Conservation (phyloP, 2,329 filamentous ascomycete genomes). For the Hymenoscyphus fructigenus region DNA sequence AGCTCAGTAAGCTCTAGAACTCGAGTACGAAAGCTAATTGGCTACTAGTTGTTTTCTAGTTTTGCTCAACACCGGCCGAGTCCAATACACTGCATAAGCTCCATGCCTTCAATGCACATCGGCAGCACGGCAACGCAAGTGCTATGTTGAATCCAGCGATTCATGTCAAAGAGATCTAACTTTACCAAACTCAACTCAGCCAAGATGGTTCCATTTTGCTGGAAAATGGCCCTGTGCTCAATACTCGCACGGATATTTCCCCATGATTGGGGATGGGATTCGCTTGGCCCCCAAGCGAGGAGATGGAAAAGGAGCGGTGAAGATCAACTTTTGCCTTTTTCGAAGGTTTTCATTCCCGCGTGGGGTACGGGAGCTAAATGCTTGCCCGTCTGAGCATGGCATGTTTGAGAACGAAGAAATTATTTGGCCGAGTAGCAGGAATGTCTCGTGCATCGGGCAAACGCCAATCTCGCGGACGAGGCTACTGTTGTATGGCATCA, state of each 20-base stretch:
- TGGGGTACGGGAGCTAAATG: conserved; percentile 3
- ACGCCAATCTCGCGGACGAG: background rate
- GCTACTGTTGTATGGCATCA: background rate
- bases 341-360: background rate
- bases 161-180: conserved; percentile 2
- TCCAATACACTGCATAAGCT: background rate
- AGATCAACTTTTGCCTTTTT: conserved; percentile 3
- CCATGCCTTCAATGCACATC: background rate
- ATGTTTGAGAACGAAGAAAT: background rate
- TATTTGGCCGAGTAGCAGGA: background rate
- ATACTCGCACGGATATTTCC: conserved; percentile 2
- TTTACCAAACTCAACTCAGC: background rate
- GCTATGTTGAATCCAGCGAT: conserved; percentile 4
- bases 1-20: background rate
- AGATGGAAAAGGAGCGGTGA: conserved; percentile 2
- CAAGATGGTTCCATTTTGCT: background rate
- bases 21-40: background rate
- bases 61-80: background rate
- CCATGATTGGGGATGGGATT: background rate
- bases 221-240: background rate
- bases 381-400: background rate
- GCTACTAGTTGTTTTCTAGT: background rate
- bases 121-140: background rate
- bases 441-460: too few relatives aligned
- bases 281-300: conserved; percentile 2